Evolutionary conservation across 2,329 filamentous ascomycete species (phyloP).

Genomic region (Neonectria sp.): DNA sequence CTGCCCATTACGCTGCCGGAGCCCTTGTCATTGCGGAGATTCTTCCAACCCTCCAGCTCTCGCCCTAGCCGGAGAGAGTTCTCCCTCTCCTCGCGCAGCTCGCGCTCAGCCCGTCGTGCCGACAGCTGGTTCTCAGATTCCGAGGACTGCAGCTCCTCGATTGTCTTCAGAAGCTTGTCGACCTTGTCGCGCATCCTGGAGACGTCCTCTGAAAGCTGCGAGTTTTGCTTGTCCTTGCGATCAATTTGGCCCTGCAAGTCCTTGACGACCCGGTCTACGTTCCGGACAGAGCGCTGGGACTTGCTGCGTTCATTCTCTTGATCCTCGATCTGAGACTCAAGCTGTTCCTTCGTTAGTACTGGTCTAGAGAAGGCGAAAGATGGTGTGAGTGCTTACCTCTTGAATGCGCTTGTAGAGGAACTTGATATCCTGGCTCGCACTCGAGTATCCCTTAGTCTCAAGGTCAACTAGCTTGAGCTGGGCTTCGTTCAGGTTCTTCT

Average conservation of each 20-base stretch:
- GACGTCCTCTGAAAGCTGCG: conserved; percentile 86
- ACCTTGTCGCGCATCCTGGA: conserved; percentile 90
- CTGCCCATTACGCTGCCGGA: conserved; percentile 63
- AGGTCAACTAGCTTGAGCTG: conserved; percentile 93
- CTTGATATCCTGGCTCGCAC: conserved; percentile 93
- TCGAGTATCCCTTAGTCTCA: conserved; percentile 97
- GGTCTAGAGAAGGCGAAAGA: conserved; percentile 2
- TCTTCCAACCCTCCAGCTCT: conserved; percentile 89
- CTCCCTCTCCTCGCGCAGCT: conserved; percentile 90
- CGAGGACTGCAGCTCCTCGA: conserved; percentile 92
- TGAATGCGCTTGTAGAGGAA: conserved; percentile 96
- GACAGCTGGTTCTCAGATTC: conserved; percentile 87
- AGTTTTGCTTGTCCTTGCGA: conserved; percentile 89
- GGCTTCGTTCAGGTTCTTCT: conserved; percentile 91
- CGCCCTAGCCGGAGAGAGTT: conserved; percentile 86
- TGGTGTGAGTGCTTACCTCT: conserved; percentile 77
- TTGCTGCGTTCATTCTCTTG: conserved; percentile 85
- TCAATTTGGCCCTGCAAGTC: conserved; percentile 94
- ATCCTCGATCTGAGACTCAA: conserved; percentile 88
- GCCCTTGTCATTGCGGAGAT: conserved; percentile 76
- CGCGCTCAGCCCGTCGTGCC: conserved; percentile 88
- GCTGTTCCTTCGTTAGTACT: conserved; percentile 64
- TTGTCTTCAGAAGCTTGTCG: conserved; percentile 88
- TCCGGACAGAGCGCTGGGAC: conserved; percentile 89
- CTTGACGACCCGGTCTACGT: conserved; percentile 93